Base-by-base conservation (phyloP, 73 alveolate genomes). In the Paramecium sonneborni region DNA sequence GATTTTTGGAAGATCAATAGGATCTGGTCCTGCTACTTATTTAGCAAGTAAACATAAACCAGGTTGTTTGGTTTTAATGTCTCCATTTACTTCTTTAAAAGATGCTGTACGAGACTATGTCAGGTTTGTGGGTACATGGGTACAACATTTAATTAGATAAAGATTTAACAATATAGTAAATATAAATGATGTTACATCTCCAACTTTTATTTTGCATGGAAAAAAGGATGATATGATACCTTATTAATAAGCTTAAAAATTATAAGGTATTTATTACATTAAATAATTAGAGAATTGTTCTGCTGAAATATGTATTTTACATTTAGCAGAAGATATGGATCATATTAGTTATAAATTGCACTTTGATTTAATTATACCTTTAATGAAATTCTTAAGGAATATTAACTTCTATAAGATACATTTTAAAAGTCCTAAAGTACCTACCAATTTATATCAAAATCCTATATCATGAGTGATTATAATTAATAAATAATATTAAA, bases 291-390 rank as follows among this genome's bases (percentile, higher is more conserved):
- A 62, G 12, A 62, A 62, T 12, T 62, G 84, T 52, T 52, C 34
- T 97, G 98, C 82, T 93, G 69, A 98, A 97, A 85, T 98, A 98
- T n/a, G 32, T 97, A 96, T 30, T 96, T 96, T 85, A 24, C 95
- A 11, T 95, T 99, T 5, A 76, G 72, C 39, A 96, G 99, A 56
- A 95, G 95, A 74, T 41, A 86, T 39, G 97, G 92, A 85, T 93
- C 96, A 87, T 97, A 96, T 85, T 48, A 85, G 72, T 21, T 93
- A 34, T 48, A 90, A 21, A 86, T 93, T 85, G 94, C 96, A 57
- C 41, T 87, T 41, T 15, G 90, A 79, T 79, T 34, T 79, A 18
- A 38, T 79, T 79, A 79, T 30, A 20, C 90, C 90, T 2, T 41
- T 79, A 20, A 79, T 41, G 44, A 14, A 79, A 39, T 79, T 79